phyloP scores from a whole-genome alignment of 306 rosid species.

The Echinosophora koreensis region DNA sequence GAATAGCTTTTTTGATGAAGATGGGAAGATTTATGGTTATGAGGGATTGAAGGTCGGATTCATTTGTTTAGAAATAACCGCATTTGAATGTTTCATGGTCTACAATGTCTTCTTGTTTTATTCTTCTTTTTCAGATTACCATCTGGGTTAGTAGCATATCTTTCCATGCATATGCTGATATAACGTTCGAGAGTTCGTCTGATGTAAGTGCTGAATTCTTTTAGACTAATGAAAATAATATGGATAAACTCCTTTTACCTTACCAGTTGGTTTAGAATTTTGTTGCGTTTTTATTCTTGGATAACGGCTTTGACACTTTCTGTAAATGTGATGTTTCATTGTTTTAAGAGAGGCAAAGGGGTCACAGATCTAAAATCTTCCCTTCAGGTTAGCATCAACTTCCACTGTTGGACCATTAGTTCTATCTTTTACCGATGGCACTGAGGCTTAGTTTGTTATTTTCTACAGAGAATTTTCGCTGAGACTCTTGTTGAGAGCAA shows the following conservation, averaged over 20 bases:
- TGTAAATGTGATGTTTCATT: constrained; percentile 39
- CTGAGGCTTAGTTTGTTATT: constrained; percentile 39
- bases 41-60: constrained; percentile 77
- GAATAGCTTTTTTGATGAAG: constrained; percentile 72
- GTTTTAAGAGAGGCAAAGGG: constrained; percentile 88
- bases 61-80: neutral
- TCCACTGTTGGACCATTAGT: constrained; percentile 17
- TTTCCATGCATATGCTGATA: constrained; percentile 80
- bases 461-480: constrained; percentile 80
- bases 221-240: constrained; percentile 6
- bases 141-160: constrained; percentile 87
- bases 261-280: neutral
- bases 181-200: constrained; percentile 64
- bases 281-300: constrained; percentile 20
- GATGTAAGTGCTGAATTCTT: constrained; percentile 71
- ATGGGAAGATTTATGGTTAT: constrained; percentile 89
- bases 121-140: constrained; percentile 65
- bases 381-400: constrained; percentile 70
- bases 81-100: constrained; percentile 18
- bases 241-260: constrained; percentile 5
- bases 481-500: constrained; percentile 84
- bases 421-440: constrained; percentile 22
- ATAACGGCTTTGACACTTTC: constrained; percentile 21
- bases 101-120: constrained; percentile 29
- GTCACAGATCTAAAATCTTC: constrained; percentile 77